Evolutionary conservation across 1,284 basidiomycete genomes (phyloP).

Genomic region (Paramarasmius palmivorus): DNA sequence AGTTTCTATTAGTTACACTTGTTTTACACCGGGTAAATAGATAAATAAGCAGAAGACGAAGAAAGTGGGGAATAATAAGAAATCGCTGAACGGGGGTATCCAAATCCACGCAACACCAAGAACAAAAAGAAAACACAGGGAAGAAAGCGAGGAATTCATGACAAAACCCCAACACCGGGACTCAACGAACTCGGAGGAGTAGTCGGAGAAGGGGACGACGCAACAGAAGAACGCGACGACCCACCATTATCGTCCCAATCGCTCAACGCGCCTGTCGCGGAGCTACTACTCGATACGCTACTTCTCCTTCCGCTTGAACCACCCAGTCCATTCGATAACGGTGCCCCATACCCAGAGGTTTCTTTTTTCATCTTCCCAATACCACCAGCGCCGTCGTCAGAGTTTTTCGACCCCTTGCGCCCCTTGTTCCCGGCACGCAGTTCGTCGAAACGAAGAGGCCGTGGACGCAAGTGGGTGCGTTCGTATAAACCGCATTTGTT

Average conservation of each 20-base stretch:
- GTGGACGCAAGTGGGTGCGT: conserved; percentile 77
- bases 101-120: conserved; percentile 6
- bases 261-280: conserved; percentile 56
- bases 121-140: background rate
- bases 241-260: conserved; percentile 78
- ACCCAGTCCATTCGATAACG: background rate
- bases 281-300: conserved; percentile 59
- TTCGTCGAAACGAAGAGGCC: conserved; percentile 82
- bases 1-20: conserved; percentile 4
- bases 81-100: too few relatives aligned
- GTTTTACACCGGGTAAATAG: conserved; percentile 3
- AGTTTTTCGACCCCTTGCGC: conserved; percentile 56
- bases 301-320: conserved; percentile 24
- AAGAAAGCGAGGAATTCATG: conserved; percentile 13
- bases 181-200: background rate
- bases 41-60: background rate
- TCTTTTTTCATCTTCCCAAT: background rate
- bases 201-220: background rate
- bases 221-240: conserved; percentile 26
- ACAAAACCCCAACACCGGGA: conserved; percentile 4
- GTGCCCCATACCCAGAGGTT: background rate
- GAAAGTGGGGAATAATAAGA: conserved; percentile 1
- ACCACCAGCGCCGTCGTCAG: conserved; percentile 12
- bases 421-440: conserved; percentile 79
- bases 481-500: conserved; percentile 89